phyloP scores from a whole-genome alignment of 345 rosid genomes.

The Combretum micranthum region DNA sequence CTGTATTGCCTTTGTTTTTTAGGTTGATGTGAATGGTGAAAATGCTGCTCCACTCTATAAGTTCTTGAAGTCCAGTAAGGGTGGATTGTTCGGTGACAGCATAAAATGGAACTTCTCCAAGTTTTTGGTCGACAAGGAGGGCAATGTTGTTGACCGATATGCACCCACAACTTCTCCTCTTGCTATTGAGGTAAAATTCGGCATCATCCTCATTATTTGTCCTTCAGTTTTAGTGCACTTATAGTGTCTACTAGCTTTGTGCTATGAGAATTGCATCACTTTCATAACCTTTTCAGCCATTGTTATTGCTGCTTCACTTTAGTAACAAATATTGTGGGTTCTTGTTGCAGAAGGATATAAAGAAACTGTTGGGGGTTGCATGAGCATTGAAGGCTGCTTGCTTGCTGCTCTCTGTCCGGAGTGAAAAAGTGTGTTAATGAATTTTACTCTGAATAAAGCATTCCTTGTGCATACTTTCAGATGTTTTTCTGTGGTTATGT shows the following conservation, averaged over 20 bases:
- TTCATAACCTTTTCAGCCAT: too few relatives aligned
- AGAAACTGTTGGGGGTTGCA: conserved; percentile 51
- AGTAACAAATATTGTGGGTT: not conserved
- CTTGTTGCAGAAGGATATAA: conserved; percentile 56
- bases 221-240: not conserved
- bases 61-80: conserved; percentile 77
- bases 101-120: conserved; percentile 92
- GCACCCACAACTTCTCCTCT: conserved; percentile 94
- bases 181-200: conserved; percentile 65
- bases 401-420: too few relatives aligned
- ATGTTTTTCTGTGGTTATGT: too few relatives aligned
- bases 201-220: not conserved
- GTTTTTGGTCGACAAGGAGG: conserved; percentile 76
- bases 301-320: too few relatives aligned
- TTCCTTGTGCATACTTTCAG: too few relatives aligned
- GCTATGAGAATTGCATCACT: too few relatives aligned
- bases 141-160: conserved; percentile 68
- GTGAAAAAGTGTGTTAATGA: too few relatives aligned
- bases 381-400: conserved; percentile 8
- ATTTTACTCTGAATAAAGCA: too few relatives aligned
- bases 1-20: not conserved
- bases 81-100: conserved; percentile 56
- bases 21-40: conserved; percentile 88
- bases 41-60: conserved; percentile 75
- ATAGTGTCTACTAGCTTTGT: not conserved